Conservation (phyloP, 2,329 filamentous ascomycete genomes). For the Ophiostoma sp. region DNA sequence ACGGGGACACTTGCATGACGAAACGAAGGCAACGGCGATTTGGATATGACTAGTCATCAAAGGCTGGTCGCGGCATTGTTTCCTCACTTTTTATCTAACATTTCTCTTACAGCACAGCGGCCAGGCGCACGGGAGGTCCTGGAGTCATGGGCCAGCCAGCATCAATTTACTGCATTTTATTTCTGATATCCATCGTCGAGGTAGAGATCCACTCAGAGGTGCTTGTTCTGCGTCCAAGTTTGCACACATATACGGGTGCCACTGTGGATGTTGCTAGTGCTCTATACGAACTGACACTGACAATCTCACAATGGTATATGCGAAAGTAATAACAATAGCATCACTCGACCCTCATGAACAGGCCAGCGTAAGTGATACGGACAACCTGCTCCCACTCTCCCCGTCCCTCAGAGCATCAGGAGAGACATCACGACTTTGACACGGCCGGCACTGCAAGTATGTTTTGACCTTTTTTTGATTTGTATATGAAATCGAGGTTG, state of each 20-base stretch:
- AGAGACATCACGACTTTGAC: too few species aligned
- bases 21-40: background rate
- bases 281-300: too few species aligned
- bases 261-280: too few species aligned
- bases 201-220: too few species aligned
- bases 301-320: too few species aligned
- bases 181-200: too few species aligned
- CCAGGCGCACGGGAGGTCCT: background rate
- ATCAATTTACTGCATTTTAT: background rate
- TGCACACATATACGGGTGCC: too few species aligned
- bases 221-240: too few species aligned
- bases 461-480: slow-evolving; percentile 21
- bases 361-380: too few species aligned
- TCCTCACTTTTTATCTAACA: slow-evolving; percentile 5
- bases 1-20: slow-evolving; percentile 1
- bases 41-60: slow-evolving; percentile 7
- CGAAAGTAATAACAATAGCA: too few species aligned
- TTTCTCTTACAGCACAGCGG: background rate
- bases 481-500: slow-evolving; percentile 21
- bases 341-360: too few species aligned
- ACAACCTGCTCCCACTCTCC: background rate
- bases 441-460: background rate
- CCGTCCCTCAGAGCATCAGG: too few species aligned
- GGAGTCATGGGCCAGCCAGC: background rate
- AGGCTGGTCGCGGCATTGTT: background rate